These are phyloP conservation scores for Cladophialophora exuberans DNA, from an alignment of 2,329 filamentous ascomycete species.

Conservation along the genomic window DNA sequence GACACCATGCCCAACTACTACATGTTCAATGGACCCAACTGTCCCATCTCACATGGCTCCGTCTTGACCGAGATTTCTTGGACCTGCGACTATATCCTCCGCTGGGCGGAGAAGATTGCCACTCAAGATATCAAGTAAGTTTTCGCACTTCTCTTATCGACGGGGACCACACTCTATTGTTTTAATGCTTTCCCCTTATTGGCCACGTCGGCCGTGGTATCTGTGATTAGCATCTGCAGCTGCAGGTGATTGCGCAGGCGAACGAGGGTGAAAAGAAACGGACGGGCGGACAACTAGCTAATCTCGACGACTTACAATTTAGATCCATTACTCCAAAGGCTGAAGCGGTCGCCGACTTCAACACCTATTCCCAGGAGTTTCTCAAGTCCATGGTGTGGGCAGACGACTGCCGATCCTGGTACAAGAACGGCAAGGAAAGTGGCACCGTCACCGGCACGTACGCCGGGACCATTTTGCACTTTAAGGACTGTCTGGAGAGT, in stretches of 20 bases:
- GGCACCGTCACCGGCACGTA: conserved; percentile 17
- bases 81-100: conserved; percentile 30
- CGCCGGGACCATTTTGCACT: conserved; percentile 33
- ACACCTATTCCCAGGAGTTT: conserved; percentile 45
- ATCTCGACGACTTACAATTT: conserved; percentile 4
- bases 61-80: conserved; percentile 35
- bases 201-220: conserved; percentile 7
- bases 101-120: conserved; percentile 31
- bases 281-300: conserved; percentile 10
- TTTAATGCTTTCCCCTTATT: conserved; percentile 8
- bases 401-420: conserved; percentile 48
- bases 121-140: conserved; percentile 32
- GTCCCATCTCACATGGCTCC: conserved; percentile 34
- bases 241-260: conserved; percentile 7
- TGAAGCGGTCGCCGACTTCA: conserved; percentile 38
- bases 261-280: conserved; percentile 7
- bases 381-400: conserved; percentile 36
- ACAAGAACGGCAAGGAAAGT: conserved; percentile 40
- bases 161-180: conserved; percentile 23
- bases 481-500: conserved; percentile 32
- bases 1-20: conserved; percentile 35
- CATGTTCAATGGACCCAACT: conserved; percentile 33
- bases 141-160: conserved; percentile 10
- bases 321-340: conserved; percentile 30
- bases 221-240: conserved; percentile 10